phyloP scores from a whole-genome alignment of 805 yeast genomes.

The Myxozyma nipponensis region DNA sequence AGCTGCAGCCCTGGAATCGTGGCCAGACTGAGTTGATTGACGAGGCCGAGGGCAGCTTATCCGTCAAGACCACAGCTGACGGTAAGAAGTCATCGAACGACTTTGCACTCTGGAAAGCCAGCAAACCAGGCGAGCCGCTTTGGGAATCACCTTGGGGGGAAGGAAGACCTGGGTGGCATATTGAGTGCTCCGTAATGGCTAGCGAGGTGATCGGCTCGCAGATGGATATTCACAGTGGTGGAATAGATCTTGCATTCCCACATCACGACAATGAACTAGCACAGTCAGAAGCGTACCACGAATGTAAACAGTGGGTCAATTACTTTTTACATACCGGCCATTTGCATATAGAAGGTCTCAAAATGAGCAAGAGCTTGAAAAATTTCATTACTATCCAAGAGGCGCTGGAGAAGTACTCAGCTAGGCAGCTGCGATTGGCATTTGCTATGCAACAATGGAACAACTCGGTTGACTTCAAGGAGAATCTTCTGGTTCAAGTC shows the following conservation, averaged over 20 bases:
- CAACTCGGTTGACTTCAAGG: slow-evolving; percentile 86
- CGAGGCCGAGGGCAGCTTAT: slow-evolving; percentile 92
- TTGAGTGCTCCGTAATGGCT: slow-evolving; percentile 99
- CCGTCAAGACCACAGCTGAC: slow-evolving; percentile 41
- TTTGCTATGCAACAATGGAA: slow-evolving; percentile 94
- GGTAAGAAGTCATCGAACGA: slow-evolving; percentile 76
- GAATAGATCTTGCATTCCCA: slow-evolving; percentile 95
- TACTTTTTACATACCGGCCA: slow-evolving; percentile 97
- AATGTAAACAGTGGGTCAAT: slow-evolving; percentile 92
- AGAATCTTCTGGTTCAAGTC: slow-evolving; percentile 70
- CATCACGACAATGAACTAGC: slow-evolving; percentile 99
- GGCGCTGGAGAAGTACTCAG: slow-evolving; percentile 64
- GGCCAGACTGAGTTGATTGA: slow-evolving; percentile 79
- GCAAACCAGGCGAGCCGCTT: slow-evolving; percentile 95
- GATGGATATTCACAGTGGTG: slow-evolving; percentile 96
- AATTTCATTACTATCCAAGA: slow-evolving; percentile 93
- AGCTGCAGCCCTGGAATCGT: slow-evolving; percentile 97
- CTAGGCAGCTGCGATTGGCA: slow-evolving; percentile 84
- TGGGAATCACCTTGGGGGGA: slow-evolving; percentile 97
- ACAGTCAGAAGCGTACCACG: slow-evolving; percentile 89
- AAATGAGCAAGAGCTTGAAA: slow-evolving; percentile 93
- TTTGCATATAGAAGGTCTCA: slow-evolving; percentile 96
- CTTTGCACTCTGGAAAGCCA: slow-evolving; percentile 94
- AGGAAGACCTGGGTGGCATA: slow-evolving; percentile 99
- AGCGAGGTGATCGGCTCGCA: slow-evolving; percentile 74